Evolutionary conservation across 768 basidiomycete species (phyloP), one percentile per base, ranked within the genome.

Genomic region (Scleroderma bovista): DNA sequence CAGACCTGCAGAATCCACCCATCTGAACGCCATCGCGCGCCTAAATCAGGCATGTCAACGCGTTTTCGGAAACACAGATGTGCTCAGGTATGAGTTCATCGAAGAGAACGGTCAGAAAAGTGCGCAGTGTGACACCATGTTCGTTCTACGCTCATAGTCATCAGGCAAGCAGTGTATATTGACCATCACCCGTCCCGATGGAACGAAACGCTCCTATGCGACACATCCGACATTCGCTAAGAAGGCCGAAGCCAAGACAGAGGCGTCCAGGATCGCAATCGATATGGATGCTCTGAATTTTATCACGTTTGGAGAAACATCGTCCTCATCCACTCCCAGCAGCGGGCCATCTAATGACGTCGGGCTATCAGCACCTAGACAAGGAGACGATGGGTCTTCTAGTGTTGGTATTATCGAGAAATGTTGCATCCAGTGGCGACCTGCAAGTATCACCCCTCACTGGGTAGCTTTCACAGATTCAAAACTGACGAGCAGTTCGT

Each of bases 221-320:
- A 80, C 81, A 0, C 70, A 75, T 22, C 64, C 72, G 13, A 39
- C 60, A 2, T 78, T 74, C 53, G 38, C 68, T 15, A 71, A 72
- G 33, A 75, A 78, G 55, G 66, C 54, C 34, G 82, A 83, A 12
- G 84, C 84, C 1, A 80, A 79, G 51, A 65, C 64, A 0, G 72
- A 73, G 40, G 82, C 70, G 0, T 81, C 80, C 0, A 68, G 60
- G 15, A 61, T 78, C 15, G 84, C 84, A 4, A 66, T 85, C 20
- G 72, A 80, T 7, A 75, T 78, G 69, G 81, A 80, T 17, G 84
- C 75, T 1, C 60, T 85, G 29, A 75, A 82, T 17, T 86, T 86
- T 57, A 77, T 85, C 42, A 46, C 61, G 7, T 57, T 64, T 2
- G 77, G 78, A 3, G 74, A 75, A n/a, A 62, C 65, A 6, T 67